These are phyloP conservation scores for Dactylellina drechsleri DNA, from an alignment of 2,329 filamentous ascomycete species.

Conservation along the genomic window DNA sequence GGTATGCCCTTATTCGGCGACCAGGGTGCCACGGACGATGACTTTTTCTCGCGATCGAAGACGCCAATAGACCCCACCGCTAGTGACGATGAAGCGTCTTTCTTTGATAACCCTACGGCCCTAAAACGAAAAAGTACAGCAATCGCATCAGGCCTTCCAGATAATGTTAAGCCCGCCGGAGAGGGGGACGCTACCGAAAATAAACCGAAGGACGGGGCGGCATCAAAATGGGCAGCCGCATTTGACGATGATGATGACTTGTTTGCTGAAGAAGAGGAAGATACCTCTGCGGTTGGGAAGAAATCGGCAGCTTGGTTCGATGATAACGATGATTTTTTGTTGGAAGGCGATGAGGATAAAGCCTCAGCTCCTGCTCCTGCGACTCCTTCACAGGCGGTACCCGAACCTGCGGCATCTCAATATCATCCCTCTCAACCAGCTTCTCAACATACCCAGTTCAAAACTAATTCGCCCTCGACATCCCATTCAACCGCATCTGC, in stretches of 20 bases:
- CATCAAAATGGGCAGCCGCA: constrained; percentile 71
- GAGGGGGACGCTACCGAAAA: not conserved
- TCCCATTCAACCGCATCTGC: constrained; percentile 57
- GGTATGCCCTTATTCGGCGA: constrained; percentile 53
- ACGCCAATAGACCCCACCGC: constrained; percentile 42
- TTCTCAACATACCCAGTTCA: constrained; percentile 54
- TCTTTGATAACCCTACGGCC: constrained; percentile 39
- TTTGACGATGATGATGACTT: constrained; percentile 74
- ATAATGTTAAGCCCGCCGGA: not conserved
- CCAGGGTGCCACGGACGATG: constrained; percentile 39
- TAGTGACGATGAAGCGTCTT: constrained; percentile 35
- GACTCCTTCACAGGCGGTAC: constrained; percentile 58
- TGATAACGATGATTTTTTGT: constrained; percentile 85
- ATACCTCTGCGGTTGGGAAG: constrained; percentile 65
- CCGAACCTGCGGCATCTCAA: constrained; percentile 55
- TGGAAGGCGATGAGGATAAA: constrained; percentile 70
- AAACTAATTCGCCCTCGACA: not conserved
- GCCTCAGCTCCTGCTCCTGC: constrained; percentile 58
- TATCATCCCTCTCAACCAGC: constrained; percentile 56
- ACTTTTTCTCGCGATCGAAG: constrained; percentile 52
- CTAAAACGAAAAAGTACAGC: constrained; percentile 40
- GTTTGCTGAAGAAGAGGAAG: constrained; percentile 64
- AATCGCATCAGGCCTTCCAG: constrained; percentile 23
- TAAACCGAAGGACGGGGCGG: constrained; percentile 15
- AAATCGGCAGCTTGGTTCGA: constrained; percentile 73